Evolutionary conservation across 371 early-diverging fungal species (phyloP), one percentile per base, ranked within the genome.

Genomic region (Batkoa obscura): DNA sequence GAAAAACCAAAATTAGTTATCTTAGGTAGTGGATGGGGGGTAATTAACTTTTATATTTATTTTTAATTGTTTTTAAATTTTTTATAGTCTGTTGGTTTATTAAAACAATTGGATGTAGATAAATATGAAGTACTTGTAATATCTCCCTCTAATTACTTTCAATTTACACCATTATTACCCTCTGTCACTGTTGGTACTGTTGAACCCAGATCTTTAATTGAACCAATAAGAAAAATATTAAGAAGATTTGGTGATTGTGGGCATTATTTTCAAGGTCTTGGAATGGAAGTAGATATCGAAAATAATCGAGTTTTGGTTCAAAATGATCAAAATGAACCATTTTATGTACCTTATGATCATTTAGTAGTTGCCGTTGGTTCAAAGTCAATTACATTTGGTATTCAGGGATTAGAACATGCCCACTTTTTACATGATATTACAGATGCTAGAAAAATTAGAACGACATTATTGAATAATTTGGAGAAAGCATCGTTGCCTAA

Each of bases 331-430:
- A 66, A 59, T 54, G 60, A 64, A 32, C 61, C 58, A 30, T 83
- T 78, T 56, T 77, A 79, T 66, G 68, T 78, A 46, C 76, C 74
- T 4, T 88, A 80, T 60, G 88, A 86, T 67, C 73, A 83, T 55
- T 64, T 92, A 52, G 80, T 92, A 13, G 75, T 92, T 17, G 84
- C 86, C 0, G 81, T 83, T 2, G 93, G 93, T 4, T 83, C 89
- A 8, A 72, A 74, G 37, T 72, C 80, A 52, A 84, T 83, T 63
- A 85, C 87, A 2, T 83, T 84, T 52, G 85, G 84, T 17, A 76
- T 87, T 17, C 68, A 79, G 45, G 93, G 93, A 1, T 68, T 89
- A 32, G 81, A 88, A 61, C 60, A 81, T 62, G 79, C 81, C 50
- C 59, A 65, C 51, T 73, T 71, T 48, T 69, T 88, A 33, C 86